phyloP scores from a whole-genome alignment of 768 basidiomycete genomes.

The Ramaria sp. region DNA sequence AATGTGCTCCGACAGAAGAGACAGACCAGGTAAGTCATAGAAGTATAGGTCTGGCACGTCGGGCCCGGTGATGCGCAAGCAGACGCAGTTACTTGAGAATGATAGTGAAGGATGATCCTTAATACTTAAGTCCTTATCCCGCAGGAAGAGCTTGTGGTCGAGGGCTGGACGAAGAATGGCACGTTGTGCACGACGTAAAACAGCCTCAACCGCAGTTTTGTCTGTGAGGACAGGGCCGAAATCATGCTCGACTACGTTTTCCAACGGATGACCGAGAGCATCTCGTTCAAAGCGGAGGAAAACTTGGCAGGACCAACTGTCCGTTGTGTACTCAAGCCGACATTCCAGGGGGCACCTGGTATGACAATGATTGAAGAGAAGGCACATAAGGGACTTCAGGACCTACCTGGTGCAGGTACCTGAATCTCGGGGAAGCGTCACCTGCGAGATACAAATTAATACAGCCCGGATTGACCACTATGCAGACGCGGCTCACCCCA shows the following conservation, averaged over 20 bases:
- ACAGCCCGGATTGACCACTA: not conserved
- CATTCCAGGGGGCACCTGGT: constrained; percentile 28
- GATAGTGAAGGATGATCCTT: not conserved
- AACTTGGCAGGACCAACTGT: constrained; percentile 25
- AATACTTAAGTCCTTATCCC: constrained; percentile 6
- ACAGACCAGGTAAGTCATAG: constrained; percentile 46
- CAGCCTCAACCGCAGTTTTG: constrained; percentile 35
- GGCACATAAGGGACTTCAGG: not conserved
- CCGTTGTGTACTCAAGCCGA: constrained; percentile 17
- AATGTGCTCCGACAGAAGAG: constrained; percentile 9
- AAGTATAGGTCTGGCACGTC: constrained; percentile 55
- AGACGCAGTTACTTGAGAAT: constrained; percentile 34
- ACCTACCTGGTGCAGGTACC: constrained; percentile 65
- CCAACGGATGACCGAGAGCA: constrained; percentile 18
- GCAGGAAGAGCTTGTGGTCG: constrained; percentile 9
- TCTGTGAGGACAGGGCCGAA: constrained; percentile 37
- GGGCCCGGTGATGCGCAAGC: constrained; percentile 14
- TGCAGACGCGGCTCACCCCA: not conserved
- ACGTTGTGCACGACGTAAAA: constrained; percentile 48
- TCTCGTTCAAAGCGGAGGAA: constrained; percentile 32
- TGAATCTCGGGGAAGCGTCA: constrained; percentile 54
- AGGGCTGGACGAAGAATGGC: constrained; percentile 33
- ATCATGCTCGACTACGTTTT: constrained; percentile 16
- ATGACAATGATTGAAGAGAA: not conserved
- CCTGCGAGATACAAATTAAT: constrained; percentile 23